Percentiles rank a stretch among this genome's conserved stretches.
These are phyloP conservation scores for Dichotomocladium elegans DNA, from an alignment of 371 early-diverging fungal genomes.

Conservation along the genomic window DNA sequence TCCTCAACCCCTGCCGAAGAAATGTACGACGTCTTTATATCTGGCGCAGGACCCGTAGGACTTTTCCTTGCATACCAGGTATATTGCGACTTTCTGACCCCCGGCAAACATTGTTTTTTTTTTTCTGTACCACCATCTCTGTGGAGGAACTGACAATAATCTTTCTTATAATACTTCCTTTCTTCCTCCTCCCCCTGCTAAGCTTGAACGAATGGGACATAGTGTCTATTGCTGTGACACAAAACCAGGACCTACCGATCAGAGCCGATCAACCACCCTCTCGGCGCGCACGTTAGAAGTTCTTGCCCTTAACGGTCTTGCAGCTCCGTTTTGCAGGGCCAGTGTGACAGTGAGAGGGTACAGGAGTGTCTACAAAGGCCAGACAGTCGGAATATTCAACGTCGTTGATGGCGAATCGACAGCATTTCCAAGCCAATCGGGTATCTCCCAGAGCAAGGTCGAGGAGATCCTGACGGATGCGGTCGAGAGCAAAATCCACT, in stretches of 20 bases:
- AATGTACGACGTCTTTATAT: conserved; percentile 25
- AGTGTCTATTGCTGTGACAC: conserved; percentile 31
- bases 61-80: conserved; percentile 26
- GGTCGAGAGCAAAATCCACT: conserved; percentile 15
- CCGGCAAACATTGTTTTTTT: not conserved
- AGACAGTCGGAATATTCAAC: not conserved
- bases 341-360: conserved; percentile 16
- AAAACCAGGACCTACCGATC: conserved; percentile 28
- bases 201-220: conserved; percentile 32
- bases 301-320: conserved; percentile 23
- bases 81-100: not conserved
- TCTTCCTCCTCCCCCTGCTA: no score
- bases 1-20: no score
- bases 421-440: conserved; percentile 21
- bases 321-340: conserved; percentile 18
- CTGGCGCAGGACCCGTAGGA: conserved; percentile 43
- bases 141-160: no score
- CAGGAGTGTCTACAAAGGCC: not conserved
- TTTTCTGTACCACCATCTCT: not conserved
- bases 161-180: no score
- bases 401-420: conserved; percentile 11
- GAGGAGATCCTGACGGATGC: conserved; percentile 17
- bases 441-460: conserved; percentile 20
- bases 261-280: conserved; percentile 36
- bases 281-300: conserved; percentile 39